Evolutionary conservation across 495 filamentous ascomycete species (phyloP), one percentile per base, ranked within the genome.

Genomic region (Parathielavia hyrcaniae): DNA sequence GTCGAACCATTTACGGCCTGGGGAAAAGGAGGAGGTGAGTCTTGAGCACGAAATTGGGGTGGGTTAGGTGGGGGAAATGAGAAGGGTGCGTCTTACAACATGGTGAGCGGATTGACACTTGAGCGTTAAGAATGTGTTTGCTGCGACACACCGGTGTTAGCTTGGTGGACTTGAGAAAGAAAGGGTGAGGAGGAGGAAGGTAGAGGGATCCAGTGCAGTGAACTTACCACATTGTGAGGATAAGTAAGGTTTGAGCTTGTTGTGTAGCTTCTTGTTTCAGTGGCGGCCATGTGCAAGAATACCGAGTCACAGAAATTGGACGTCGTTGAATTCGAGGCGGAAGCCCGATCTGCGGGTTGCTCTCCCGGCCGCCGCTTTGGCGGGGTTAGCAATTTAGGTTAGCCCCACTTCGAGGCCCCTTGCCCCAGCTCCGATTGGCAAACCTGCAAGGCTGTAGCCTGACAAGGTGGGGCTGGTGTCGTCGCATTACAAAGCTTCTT

Each of bases 41-140:
- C 13, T 35, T 35, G 34, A 10, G 34, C 5, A 5, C 10, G 35
- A 38, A 38, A 9, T 13, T 46, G 35, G 45, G 17, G 34, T 32
- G 48, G 30, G 44, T 47, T 50, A 10, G 13, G n/a, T 47, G 17
- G 34, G 39, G 40, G n/a, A n/a, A n/a, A 36, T 8, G 39, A 58
- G 50, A 50, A 51, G 39, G 17, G 36, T 11, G 19, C 32, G 16
- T 38, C 19, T 64, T 80, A 91, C 93, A 98, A 79, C 93, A 98
- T 50, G 91, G 86, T 40, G 90, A 91, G 59, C 93, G 87, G 77
- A 98, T 92, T 54, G 92, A 79, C 60, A 98, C 93, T 76, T 98
- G 93, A 50, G 93, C 93, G 78, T 98, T 98, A 67, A 98, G 84
- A 65, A 98, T 77, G 78, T 98, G 93, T 84, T 98, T 97, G 77